Base-by-base conservation (phyloP, 129 eudicot species). In the Ambrosia trifida region DNA sequence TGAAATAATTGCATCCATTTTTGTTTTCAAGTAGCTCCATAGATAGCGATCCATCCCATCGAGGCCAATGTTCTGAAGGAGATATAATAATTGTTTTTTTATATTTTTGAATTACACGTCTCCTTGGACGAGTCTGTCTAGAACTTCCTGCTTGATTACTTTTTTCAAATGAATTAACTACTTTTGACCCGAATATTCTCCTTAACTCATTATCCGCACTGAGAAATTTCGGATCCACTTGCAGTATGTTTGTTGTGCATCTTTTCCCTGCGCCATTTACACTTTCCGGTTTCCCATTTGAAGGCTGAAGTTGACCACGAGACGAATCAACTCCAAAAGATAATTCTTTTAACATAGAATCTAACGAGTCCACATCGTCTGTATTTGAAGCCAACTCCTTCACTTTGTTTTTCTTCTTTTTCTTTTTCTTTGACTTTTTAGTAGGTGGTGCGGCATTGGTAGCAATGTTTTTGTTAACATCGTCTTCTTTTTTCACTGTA, bases 151-250 rank as follows among this genome's bases (percentile, higher is more conserved):
- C 50, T 75, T 80, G 86, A 51, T 81, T 76, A 70, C 85, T 69
- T 82, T 68, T 89, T 78, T 85, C 96, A 82, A 79, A 83, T 41
- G 95, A 83, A 65, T 80, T 79, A 17, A 94, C 98, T 30, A 94
- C 98, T 77, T 83, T 89, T 11, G 96, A 87, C 62, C 98, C 98
- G 72, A 94, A 94, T 80, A 94, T 94, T 56, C 96, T 83, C 49
- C 93, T 81, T 44, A 94, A 75, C 87, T 94, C 98, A 67, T 87
- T 89, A 80, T 94, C 95, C 11, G 95, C 96, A 78, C 83, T 89
- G 11, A 94, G 86, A 66, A 78, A 85, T 76, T 72, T 89, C 40
- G 98, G 93, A 72, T 94, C 98, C 53, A 94, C 86, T 72, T 87
- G 95, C 70, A 94, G 46, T 70, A 89, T 60, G 65, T 90, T 81